phyloP scores from a whole-genome alignment of 305 asterid species.

The Withania somnifera region DNA sequence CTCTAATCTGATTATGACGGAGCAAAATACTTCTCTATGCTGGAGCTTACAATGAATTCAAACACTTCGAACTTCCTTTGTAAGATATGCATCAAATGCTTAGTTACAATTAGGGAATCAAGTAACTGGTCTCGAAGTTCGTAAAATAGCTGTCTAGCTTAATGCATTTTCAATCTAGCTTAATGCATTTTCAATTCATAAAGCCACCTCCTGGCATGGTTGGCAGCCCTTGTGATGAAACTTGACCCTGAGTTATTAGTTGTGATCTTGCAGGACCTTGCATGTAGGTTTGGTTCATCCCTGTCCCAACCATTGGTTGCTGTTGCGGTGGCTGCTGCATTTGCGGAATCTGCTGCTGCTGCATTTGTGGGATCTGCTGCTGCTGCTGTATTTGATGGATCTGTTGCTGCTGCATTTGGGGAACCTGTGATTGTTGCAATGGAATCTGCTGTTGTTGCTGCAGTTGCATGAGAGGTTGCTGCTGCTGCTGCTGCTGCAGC shows the following conservation, averaged over 20 bases:
- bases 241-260: conserved; percentile 59
- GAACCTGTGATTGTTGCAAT: conserved; percentile 21
- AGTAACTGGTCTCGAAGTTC: not conserved
- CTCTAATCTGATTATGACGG: not conserved
- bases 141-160: not conserved
- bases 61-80: not conserved
- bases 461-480: conserved; percentile 15
- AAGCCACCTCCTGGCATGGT: conserved; percentile 56
- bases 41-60: not conserved
- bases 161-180: not conserved
- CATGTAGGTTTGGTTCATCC: conserved; percentile 55
- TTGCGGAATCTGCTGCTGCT: conserved; percentile 32
- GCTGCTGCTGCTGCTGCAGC: conserved; percentile 12
- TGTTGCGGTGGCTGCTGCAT: conserved; percentile 33
- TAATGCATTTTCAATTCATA: conserved; percentile 23
- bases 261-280: conserved; percentile 71
- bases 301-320: conserved; percentile 56
- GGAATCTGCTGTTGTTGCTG: conserved; percentile 29
- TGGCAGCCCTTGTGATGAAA: conserved; percentile 58
- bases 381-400: conserved; percentile 36
- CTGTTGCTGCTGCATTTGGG: conserved; percentile 21
- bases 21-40: not conserved
- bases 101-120: not conserved
- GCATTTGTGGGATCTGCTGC: conserved; percentile 30
- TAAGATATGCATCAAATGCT: not conserved